A percentile compares a stretch with the other conserved stretches of the same genome.
These are phyloP conservation scores for Huntiella decipiens DNA, from an alignment of 2,329 filamentous ascomycete species.

Conservation along the genomic window DNA sequence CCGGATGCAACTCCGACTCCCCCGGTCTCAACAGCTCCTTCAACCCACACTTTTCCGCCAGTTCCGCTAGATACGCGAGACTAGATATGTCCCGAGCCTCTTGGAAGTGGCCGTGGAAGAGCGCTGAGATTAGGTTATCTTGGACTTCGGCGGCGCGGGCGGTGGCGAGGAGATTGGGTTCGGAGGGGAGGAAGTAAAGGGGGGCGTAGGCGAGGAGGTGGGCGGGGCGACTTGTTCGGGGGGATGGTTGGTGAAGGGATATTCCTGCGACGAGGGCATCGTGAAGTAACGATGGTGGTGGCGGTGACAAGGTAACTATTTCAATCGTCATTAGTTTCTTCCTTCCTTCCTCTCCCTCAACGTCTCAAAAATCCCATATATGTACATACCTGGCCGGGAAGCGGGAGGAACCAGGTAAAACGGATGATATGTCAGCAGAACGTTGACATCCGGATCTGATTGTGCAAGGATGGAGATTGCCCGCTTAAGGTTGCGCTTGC, in stretches of 20 bases:
- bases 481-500: constrained; percentile 25
- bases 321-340: background rate
- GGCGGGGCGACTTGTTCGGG: constrained; percentile 25
- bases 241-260: constrained; percentile 11
- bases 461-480: constrained; percentile 25
- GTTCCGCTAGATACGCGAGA: constrained; percentile 19
- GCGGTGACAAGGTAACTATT: background rate
- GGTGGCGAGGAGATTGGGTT: background rate
- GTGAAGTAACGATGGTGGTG: background rate
- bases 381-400: background rate
- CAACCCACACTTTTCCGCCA: constrained; percentile 18
- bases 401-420: constrained; percentile 24
- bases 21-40: constrained; percentile 13
- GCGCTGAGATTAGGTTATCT: constrained; percentile 21
- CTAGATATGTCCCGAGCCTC: constrained; percentile 24
- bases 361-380: no score
- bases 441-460: constrained; percentile 24
- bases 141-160: constrained; percentile 17
- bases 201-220: constrained; percentile 29
- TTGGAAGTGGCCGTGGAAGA: constrained; percentile 26
- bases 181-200: constrained; percentile 14
- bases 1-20: background rate
- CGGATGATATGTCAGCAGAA: constrained; percentile 28
- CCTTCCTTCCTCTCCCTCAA: no score
- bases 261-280: background rate